phyloP scores from a whole-genome alignment of 306 rosid species.

The Acacia confusa region DNA sequence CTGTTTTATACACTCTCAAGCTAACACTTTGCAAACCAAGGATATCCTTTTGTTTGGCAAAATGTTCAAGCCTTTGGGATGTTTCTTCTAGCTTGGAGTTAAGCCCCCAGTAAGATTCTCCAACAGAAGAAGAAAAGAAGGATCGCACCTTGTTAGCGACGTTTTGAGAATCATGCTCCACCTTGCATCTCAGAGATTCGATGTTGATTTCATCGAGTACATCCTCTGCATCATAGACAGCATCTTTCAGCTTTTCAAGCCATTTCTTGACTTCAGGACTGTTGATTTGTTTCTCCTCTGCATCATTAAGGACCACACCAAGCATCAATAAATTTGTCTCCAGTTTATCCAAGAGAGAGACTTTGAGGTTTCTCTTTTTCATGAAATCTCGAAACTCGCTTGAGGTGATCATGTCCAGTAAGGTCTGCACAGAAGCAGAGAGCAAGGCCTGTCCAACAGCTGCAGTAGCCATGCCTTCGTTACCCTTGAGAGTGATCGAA shows the following conservation, averaged over 20 bases:
- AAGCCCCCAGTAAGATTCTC: not conserved
- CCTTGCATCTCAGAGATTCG: not conserved
- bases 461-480: no score
- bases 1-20: slow-evolving; percentile 10
- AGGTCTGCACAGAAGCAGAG: not conserved
- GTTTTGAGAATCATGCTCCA: not conserved
- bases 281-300: slow-evolving; percentile 24
- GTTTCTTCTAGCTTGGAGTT: slow-evolving; percentile 35
- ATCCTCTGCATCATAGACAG: slow-evolving; percentile 23
- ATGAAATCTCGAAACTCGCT: slow-evolving; percentile 18
- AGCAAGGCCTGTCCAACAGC: not conserved
- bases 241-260: slow-evolving; percentile 28
- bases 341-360: not conserved
- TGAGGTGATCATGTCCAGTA: not conserved
- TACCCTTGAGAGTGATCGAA: no score
- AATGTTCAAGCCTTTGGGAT: slow-evolving; percentile 30
- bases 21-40: slow-evolving; percentile 38
- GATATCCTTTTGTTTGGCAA: slow-evolving; percentile 41
- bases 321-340: not conserved
- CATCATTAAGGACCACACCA: slow-evolving; percentile 21
- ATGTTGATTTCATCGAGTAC: slow-evolving; percentile 13
- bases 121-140: slow-evolving; percentile 4
- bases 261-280: not conserved
- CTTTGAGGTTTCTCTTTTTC: not conserved
- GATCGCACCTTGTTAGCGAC: slow-evolving; percentile 27